phyloP scores from a whole-genome alignment of 2,329 filamentous ascomycete genomes.

The Penicillium sp. region DNA sequence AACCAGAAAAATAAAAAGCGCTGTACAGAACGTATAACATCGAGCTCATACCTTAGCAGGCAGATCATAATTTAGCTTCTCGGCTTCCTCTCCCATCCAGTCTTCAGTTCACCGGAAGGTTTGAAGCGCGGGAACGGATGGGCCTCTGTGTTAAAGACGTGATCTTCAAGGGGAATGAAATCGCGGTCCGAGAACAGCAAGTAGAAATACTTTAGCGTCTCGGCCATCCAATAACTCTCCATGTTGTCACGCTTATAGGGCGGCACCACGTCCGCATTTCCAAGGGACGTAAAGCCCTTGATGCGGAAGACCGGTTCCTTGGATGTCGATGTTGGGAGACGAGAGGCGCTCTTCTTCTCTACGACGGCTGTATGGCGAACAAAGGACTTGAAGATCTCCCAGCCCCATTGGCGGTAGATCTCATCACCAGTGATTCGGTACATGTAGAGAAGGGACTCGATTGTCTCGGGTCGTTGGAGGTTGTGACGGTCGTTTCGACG shows the following conservation, averaged over 20 bases:
- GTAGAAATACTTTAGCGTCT: conserved; percentile 98
- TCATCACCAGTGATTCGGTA: conserved; percentile 93
- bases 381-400: conserved; percentile 97
- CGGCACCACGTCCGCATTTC: conserved; percentile 72
- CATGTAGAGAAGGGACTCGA: conserved; percentile 98
- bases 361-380: conserved; percentile 79
- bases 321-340: conserved; percentile 8
- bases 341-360: conserved; percentile 54
- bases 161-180: conserved; percentile 77
- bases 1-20: conserved; percentile 2
- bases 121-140: conserved; percentile 88
- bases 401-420: conserved; percentile 92
- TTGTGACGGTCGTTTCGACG: conserved; percentile 87
- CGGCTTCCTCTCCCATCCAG: conserved; percentile 41
- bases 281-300: conserved; percentile 76
- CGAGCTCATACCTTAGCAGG: not conserved
- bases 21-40: not conserved
- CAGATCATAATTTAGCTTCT: not conserved
- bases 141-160: conserved; percentile 95
- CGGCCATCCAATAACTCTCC: conserved; percentile 99
- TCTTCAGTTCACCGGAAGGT: conserved; percentile 55
- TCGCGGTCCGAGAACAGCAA: conserved; percentile 85
- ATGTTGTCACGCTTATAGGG: conserved; percentile 80
- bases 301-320: conserved; percentile 26
- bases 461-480: conserved; percentile 89